These are phyloP conservation scores for Mucor velutinosus DNA, from an alignment of 371 early-diverging fungal species.

Conservation along the genomic window DNA sequence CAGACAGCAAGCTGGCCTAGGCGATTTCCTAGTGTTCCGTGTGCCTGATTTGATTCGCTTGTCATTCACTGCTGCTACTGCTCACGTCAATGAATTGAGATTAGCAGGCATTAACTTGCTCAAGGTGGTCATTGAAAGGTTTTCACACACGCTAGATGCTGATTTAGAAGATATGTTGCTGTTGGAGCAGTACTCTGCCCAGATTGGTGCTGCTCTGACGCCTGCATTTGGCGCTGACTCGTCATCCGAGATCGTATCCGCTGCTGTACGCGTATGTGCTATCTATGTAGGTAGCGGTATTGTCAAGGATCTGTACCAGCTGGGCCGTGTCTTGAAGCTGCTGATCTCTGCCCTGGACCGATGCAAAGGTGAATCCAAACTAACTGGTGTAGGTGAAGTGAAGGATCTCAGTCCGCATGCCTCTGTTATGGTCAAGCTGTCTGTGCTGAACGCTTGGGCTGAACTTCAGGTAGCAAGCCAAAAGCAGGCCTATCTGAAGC, in stretches of 20 bases:
- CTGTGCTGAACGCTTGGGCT: constrained; percentile 85
- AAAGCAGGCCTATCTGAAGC: constrained; percentile 59
- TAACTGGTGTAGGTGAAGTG: constrained; percentile 61
- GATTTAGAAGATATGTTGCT: constrained; percentile 81
- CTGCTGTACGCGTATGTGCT: constrained; percentile 84
- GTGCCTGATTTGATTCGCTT: constrained; percentile 84
- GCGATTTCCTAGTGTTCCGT: constrained; percentile 77
- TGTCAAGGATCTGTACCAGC: constrained; percentile 73
- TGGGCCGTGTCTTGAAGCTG: constrained; percentile 75
- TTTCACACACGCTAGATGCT: constrained; percentile 71
- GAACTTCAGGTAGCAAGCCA: constrained; percentile 70
- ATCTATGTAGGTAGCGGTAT: constrained; percentile 86
- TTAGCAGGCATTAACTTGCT: constrained; percentile 77
- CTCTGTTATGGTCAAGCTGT: constrained; percentile 76
- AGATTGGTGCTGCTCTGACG: constrained; percentile 86
- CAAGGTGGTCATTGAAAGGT: constrained; percentile 73
- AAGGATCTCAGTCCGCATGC: constrained; percentile 71
- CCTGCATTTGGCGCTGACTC: constrained; percentile 85
- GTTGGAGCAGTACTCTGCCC: constrained; percentile 90
- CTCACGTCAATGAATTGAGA: constrained; percentile 77
- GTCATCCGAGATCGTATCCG: constrained; percentile 75
- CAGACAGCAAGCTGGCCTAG: constrained; percentile 55
- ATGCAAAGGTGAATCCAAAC: constrained; percentile 63
- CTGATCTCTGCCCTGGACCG: constrained; percentile 72
- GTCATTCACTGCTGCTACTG: constrained; percentile 87